Conservation (phyloP, 441 rosid species). For the Populus tomentosa region DNA sequence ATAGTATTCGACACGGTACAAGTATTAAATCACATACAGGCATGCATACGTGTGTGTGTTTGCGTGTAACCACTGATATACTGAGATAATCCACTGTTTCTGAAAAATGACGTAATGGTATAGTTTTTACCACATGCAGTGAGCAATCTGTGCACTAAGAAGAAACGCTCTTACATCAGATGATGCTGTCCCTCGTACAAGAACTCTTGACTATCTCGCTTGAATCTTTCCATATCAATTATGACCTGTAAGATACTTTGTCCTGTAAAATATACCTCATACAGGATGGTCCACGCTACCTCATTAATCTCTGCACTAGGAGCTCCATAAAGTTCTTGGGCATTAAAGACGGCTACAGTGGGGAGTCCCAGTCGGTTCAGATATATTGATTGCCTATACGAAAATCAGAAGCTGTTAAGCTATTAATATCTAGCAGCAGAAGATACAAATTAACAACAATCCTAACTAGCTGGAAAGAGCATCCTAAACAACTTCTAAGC, state of each 20-base stretch:
- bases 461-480: neutral
- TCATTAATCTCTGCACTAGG: constrained; percentile 87
- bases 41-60: too few species aligned
- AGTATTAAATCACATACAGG: too few species aligned
- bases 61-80: too few species aligned
- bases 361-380: constrained; percentile 66
- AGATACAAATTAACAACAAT: neutral
- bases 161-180: constrained; percentile 24
- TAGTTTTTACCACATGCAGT: too few species aligned
- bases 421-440: neutral
- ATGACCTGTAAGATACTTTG: constrained; percentile 43
- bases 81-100: neutral
- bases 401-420: constrained; percentile 10
- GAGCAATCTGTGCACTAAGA: too few species aligned
- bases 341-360: constrained; percentile 36
- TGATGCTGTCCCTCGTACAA: constrained; percentile 44
- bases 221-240: constrained; percentile 77
- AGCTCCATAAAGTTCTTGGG: constrained; percentile 66
- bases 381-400: constrained; percentile 59
- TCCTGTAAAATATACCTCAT: neutral
- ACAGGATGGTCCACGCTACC: constrained; percentile 26
- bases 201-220: constrained; percentile 58
- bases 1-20: too few species aligned
- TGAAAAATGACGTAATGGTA: too few species aligned
- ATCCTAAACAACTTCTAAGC: too few species aligned